A percentile compares a stretch with the other conserved stretches of the same genome.
phyloP scores from a whole-genome alignment of 2,329 filamentous ascomycete genomes.

The Xylariomycetidae sp. region DNA sequence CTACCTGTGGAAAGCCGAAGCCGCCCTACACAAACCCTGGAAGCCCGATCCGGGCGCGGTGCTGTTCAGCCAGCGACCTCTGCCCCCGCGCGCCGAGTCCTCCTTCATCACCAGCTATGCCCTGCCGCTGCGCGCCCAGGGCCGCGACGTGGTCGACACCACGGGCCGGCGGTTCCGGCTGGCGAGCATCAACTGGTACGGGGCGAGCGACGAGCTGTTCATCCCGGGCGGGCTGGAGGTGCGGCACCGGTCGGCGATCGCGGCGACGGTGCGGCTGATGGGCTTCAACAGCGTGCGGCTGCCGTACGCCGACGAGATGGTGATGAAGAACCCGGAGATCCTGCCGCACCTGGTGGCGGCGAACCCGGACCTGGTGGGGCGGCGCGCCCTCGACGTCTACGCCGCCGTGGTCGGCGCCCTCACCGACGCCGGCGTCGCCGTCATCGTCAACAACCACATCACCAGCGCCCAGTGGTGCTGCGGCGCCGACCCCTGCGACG shows the following conservation, averaged over 20 bases:
- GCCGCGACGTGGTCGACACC: slow-evolving; percentile 55
- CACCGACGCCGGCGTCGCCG: slow-evolving; percentile 56
- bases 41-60: slow-evolving; percentile 40
- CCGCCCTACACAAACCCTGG: slow-evolving; percentile 40
- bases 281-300: slow-evolving; percentile 67
- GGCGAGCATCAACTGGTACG: slow-evolving; percentile 65
- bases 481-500: slow-evolving; percentile 61
- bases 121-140: slow-evolving; percentile 53
- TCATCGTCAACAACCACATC: slow-evolving; percentile 67
- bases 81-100: slow-evolving; percentile 37
- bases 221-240: slow-evolving; percentile 59
- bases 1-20: slow-evolving; percentile 40
- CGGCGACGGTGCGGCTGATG: slow-evolving; percentile 50
- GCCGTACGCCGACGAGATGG: slow-evolving; percentile 64
- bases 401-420: slow-evolving; percentile 52
- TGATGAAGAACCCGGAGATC: slow-evolving; percentile 52
- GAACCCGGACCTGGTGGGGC: slow-evolving; percentile 54
- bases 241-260: slow-evolving; percentile 55
- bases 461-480: slow-evolving; percentile 65
- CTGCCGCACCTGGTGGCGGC: slow-evolving; percentile 44
- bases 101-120: slow-evolving; percentile 41
- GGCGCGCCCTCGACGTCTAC: slow-evolving; percentile 54
- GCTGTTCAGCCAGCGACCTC: slow-evolving; percentile 42
- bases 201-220: slow-evolving; percentile 61
- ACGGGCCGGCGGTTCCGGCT: slow-evolving; percentile 54